Evolutionary conservation across 208 protist species (phyloP).

Genomic region (Wallacemonas sp.): DNA sequence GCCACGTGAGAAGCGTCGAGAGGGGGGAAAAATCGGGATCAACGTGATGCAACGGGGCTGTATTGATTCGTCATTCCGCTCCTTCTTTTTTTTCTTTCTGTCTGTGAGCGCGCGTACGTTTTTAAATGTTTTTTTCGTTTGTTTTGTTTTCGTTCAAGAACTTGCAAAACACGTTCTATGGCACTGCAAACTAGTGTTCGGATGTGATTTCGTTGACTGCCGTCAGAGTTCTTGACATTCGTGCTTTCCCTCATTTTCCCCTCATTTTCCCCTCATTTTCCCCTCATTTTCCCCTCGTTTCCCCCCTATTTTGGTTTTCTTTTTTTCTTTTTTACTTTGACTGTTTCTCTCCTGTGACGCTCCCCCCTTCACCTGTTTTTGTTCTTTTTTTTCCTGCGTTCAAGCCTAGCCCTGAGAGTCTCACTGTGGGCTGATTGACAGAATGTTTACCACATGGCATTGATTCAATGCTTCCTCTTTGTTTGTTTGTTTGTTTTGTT

Average conservation of each 20-base stretch:
- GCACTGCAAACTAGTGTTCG: too few species aligned
- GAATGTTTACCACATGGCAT: too few species aligned
- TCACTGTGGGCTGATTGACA: too few species aligned
- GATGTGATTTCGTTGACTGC: too few species aligned
- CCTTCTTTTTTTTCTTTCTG: background rate
- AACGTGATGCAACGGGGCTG: background rate
- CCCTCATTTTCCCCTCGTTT: background rate
- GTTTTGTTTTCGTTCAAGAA: slow-evolving; percentile 8
- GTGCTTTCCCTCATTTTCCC: background rate
- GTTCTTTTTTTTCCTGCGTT: background rate
- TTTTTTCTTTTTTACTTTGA: background rate
- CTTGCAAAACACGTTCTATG: background rate
- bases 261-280: background rate
- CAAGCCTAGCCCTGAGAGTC: too few species aligned
- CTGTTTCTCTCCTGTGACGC: background rate
- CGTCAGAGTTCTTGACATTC: too few species aligned
- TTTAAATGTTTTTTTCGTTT: slow-evolving; percentile 16
- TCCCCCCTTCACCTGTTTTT: background rate
- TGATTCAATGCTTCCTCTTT: background rate
- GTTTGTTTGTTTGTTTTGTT: too few species aligned
- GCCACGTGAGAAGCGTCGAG: too few species aligned
- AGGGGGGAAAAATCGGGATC: background rate
- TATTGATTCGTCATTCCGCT: background rate
- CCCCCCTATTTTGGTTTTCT: background rate
- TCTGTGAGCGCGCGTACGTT: too few species aligned